phyloP scores from a whole-genome alignment of 208 protist species.

The Wallacemonas collosoma region DNA sequence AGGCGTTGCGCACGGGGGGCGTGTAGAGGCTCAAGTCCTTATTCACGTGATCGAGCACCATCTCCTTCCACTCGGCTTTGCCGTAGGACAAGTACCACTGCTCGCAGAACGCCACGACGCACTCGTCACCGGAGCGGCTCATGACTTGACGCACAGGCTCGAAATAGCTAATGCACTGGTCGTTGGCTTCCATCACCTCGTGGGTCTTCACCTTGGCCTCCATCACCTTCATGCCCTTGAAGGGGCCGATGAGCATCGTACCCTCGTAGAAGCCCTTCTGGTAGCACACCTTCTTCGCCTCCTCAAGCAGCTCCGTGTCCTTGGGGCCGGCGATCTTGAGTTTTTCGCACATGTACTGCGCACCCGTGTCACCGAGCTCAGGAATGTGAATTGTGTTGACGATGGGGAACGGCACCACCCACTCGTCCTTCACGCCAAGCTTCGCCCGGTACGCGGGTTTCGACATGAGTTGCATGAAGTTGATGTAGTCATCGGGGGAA shows the following conservation, averaged over 20 bases:
- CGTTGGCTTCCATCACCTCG: conserved; percentile 76
- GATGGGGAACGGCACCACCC: conserved; percentile 93
- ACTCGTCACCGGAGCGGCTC: conserved; percentile 99
- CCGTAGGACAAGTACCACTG: conserved; percentile 99
- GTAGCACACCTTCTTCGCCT: conserved; percentile 98
- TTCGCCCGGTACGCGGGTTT: conserved; percentile 95
- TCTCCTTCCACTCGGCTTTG: conserved; percentile 95
- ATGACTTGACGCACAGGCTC: conserved; percentile 98
- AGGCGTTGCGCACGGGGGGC: conserved; percentile 90
- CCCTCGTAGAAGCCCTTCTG: conserved; percentile 99
- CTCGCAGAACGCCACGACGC: conserved; percentile 98
- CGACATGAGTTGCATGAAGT: conserved; percentile 94
- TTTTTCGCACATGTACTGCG: conserved; percentile 94
- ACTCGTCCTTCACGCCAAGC: conserved; percentile 95
- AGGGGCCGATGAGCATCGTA: conserved; percentile 82
- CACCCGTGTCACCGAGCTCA: conserved; percentile 81
- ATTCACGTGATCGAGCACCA: conserved; percentile 85
- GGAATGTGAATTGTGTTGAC: conserved; percentile 97
- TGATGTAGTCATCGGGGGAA: conserved; percentile 99
- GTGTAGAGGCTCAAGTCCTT: conserved; percentile 94
- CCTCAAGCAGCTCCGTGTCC: conserved; percentile 93
- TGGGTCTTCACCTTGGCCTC: conserved; percentile 95
- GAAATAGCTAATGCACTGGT: conserved; percentile 92
- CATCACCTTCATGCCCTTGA: conserved; percentile 80
- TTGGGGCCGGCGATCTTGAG: conserved; percentile 97